Percentiles rank a stretch among this genome's conserved stretches.
Evolutionary conservation across 345 rosid species (phyloP).

Genomic region (Hypericum perforatum): DNA sequence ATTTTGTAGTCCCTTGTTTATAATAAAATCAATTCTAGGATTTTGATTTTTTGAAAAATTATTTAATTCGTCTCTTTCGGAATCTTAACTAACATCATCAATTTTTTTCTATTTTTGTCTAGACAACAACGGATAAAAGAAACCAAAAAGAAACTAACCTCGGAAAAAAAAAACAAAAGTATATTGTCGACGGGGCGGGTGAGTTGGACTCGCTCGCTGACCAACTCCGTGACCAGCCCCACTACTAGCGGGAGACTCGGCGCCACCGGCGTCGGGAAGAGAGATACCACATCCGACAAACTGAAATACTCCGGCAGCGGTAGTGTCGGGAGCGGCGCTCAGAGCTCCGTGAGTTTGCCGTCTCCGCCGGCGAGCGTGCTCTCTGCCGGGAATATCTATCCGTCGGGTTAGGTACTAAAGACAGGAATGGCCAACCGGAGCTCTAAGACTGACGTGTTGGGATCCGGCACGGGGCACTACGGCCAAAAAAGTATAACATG

Average conservation of each 20-base stretch:
- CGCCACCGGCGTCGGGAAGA: slow-evolving; percentile 26
- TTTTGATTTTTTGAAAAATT: no score
- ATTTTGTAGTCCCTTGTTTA: no score
- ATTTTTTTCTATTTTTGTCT: no score
- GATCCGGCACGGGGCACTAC: slow-evolving; percentile 65
- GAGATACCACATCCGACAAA: slow-evolving; percentile 43
- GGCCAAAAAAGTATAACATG: slow-evolving; percentile 87
- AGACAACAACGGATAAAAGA: slow-evolving; percentile 64
- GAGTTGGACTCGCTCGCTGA: slow-evolving; percentile 29
- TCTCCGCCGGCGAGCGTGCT: slow-evolving; percentile 31
- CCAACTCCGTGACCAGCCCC: slow-evolving; percentile 49
- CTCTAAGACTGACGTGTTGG: slow-evolving; percentile 54
- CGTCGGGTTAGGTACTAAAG: slow-evolving; percentile 66
- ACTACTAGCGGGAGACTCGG: slow-evolving; percentile 24
- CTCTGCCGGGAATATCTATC: slow-evolving; percentile 81
- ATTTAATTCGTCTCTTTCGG: no score
- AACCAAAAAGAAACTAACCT: slow-evolving; percentile 38
- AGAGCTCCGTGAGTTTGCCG: slow-evolving; percentile 42
- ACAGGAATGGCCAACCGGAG: slow-evolving; percentile 46
- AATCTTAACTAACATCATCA: no score
- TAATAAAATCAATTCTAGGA: no score
- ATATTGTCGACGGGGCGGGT: no score
- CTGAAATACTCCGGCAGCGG: slow-evolving; percentile 32
- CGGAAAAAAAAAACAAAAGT: no score
- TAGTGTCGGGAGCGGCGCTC: slow-evolving; percentile 28